Evolutionary conservation across 371 early-diverging fungal species (phyloP), one percentile per base, ranked within the genome.

Genomic region (Funneliformis caledonium): DNA sequence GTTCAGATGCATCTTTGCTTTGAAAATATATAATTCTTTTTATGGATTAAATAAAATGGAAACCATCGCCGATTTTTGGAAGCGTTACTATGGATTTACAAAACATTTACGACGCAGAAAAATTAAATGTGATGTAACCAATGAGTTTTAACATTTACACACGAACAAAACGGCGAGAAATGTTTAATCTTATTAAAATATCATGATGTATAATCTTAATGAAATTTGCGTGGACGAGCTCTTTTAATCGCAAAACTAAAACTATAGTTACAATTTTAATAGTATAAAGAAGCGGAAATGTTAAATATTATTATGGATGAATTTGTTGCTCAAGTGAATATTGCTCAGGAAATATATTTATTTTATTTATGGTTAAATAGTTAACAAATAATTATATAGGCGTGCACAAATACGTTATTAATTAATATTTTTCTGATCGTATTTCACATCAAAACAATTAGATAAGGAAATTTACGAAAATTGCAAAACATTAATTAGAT

Each of bases 191-290:
- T 26, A 47, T 68, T 81, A 31, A 11, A 59, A 12, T 81, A 81
- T 65, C n/a, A 48, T 67, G 61, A 56, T 11, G 19, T 81, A 81
- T n/a, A 42, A n/a, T 72, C 60, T 78, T 1, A 61, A 11, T 60
- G 81, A 81, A 78, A 81, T 62, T 78, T 81, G n/a, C 80, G 81
- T 22, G 81, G 81, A 19, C 80, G 81, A 16, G 81, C 78, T 70
- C 37, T 81, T 16, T 47, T 81, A 52, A 76, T 81, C 16, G 80
- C 78, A 4, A 78, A 81, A 62, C 48, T 67, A n/a, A 65, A 45
- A 50, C 19, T 14, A 8, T 52, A 22, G 42, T 31, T 16, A 67
- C 26, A 3, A 68, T 33, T 42, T n/a, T 19, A 11, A 45, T 59
- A n/a, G 19, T 26, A 22, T 11, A 56, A 65, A 37, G 60, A 43